Base-by-base conservation (phyloP, 352 stramenopile genomes). In the Phytophthora uliginosa region DNA sequence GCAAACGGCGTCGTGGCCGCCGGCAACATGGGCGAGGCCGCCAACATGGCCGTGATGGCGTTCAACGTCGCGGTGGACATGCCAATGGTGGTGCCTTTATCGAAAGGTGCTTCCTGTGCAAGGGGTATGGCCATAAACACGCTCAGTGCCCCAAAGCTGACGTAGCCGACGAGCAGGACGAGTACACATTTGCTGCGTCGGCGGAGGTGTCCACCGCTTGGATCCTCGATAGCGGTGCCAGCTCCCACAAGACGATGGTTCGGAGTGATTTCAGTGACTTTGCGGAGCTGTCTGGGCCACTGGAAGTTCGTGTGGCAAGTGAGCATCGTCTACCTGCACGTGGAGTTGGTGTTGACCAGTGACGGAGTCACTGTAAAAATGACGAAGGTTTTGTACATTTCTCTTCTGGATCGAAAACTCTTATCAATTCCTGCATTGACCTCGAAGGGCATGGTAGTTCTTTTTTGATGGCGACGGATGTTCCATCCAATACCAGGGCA, bases 151-250 rank as follows among this genome's bases (percentile, higher is more conserved):
- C 51, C 18, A 1, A n/a, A n/a, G 57, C 40, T 42, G 24, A 7
- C 13, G 17, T 12, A 5, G 17, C 6, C 2, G 24, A 54, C 40
- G 40, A 63, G 3, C 13, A 45, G 20, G 34, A 24, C 24, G 40
- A 55, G 26, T 54, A 42, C 55, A 2, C 24, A 1, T 73, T 68
- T 13, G 50, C 62, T 15, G 48, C 54, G 3, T 63, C 66, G 6
- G n/a, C 34, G 20, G 38, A 24, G 6, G 20, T 4, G 5, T 10
- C 33, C 0, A 48, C 26, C 0, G 22, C 55, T 3, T 74, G 59
- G 59, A 50, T 71, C 4, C 42, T 81, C 0, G 59, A 81, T 53
- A 75, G 63, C 51, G 74, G 74, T 6, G 69, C 69, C 15, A 78
- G 69, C 24, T 63, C 55, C 18, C 52, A 78, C 48, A 81, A 78